Base-by-base conservation (phyloP, 495 filamentous ascomycete genomes). In the Xylaria nigripes region DNA sequence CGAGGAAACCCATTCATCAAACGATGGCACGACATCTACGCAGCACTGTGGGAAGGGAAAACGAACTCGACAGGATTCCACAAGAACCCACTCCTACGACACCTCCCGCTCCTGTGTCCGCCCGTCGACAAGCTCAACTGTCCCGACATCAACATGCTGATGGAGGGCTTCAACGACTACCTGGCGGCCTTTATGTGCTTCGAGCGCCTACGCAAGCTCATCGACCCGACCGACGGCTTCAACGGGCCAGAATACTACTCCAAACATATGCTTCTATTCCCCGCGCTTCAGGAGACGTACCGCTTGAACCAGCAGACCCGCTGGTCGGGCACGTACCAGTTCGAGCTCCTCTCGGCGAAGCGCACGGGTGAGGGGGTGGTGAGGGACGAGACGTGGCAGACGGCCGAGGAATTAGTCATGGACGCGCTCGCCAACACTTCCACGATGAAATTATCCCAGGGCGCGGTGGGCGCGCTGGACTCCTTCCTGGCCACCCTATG, bases 1-100 rank as follows among this genome's bases (percentile, higher is more conserved):
- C 63, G 66, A 23, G 64, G 65, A 1, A 68, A 73, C 43, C 58
- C 59, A 0, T 69, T 70, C 38, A 68, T 74, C 47, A 61, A 65
- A 47, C 63, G 66, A 45, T 74, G 71, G 71, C 64, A 70, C 24
- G 55, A 66, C n/a, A 61, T 71, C 30, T 71, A 66, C 51, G 38
- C 60, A 21, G 50, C 65, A 8, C 40, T 72, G n/a, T 74, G 71
- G 71, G 54, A 65, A 21, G 70, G 60, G 15, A 51, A 25, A 7
- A 69, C 61, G 8, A 61, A 68, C 43, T 53, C 46, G 15, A 55
- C 55, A 0, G 68, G 70, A 13, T 61, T 72, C 23, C 61, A 66
- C 29, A 51, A 69, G 34, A 59, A 65, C 34, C 68, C 68, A 0
- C 61, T 74, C 1, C 58, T 74, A n/a, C 48, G 42, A 21, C 63